A percentile compares a stretch with the other conserved stretches of the same genome.
These are phyloP conservation scores for Sedum album DNA, from an alignment of 164 flowering plant species.

Conservation along the genomic window DNA sequence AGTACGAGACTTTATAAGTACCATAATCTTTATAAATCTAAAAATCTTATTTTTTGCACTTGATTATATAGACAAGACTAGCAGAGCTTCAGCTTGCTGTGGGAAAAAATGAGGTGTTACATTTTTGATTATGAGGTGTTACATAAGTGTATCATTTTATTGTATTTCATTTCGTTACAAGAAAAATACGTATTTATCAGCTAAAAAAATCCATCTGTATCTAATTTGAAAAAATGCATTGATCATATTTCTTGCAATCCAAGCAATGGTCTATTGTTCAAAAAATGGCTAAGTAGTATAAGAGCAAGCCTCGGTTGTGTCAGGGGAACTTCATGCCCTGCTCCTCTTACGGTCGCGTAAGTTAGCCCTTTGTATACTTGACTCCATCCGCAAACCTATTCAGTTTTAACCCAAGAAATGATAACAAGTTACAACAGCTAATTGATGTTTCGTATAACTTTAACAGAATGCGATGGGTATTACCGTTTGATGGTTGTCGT, in stretches of 20 bases:
- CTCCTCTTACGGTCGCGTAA: conserved; percentile 26
- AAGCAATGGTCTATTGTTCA: not conserved
- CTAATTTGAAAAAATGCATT: no score
- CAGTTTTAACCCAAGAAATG: not conserved
- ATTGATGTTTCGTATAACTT: not conserved
- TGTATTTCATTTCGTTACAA: no score
- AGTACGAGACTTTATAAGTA: no score
- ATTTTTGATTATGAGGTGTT: no score
- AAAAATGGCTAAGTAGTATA: conserved; percentile 3
- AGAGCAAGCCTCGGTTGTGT: conserved; percentile 10
- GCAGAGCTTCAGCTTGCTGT: no score
- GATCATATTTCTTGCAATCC: not conserved
- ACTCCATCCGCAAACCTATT: conserved; percentile 39
- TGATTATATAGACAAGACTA: no score
- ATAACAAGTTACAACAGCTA: not conserved
- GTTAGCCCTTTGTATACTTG: conserved; percentile 30
- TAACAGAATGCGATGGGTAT: not conserved
- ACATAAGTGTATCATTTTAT: no score
- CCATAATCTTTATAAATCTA: no score
- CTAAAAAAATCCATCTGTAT: no score
- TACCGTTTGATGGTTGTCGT: conserved; percentile 14
- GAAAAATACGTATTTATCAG: no score
- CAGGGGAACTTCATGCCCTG: conserved; percentile 39
- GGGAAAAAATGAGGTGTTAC: no score
- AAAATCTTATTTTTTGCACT: no score